Evolutionary conservation across 495 filamentous ascomycete species (phyloP).

Genomic region (Xylaria venustula): DNA sequence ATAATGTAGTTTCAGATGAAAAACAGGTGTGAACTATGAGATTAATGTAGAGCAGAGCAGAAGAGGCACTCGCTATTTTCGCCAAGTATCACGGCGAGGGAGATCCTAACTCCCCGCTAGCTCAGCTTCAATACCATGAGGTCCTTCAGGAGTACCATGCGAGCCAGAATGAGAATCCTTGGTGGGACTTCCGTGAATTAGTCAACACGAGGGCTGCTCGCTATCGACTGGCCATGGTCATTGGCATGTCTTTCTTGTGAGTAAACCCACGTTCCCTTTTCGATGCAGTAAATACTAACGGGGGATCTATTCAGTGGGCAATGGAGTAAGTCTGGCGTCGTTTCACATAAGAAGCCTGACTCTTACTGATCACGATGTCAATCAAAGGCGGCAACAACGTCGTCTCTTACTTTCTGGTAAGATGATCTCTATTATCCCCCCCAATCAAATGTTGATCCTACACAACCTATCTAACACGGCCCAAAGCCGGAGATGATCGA

Average conservation of each 20-base stretch:
- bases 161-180: constrained; percentile 59
- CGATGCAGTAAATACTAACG: background rate
- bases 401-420: constrained; percentile 43
- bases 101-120: constrained; percentile 48
- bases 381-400: constrained; percentile 41
- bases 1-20: background rate
- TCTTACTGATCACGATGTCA: background rate
- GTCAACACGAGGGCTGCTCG: constrained; percentile 51
- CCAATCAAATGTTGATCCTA: background rate
- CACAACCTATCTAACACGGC: background rate
- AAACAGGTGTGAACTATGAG: background rate
- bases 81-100: constrained; percentile 57
- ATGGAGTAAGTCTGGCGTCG: constrained; percentile 14
- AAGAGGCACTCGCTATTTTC: constrained; percentile 52
- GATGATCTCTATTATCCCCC: background rate
- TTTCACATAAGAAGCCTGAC: background rate
- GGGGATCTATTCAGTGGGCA: constrained; percentile 13
- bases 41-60: constrained; percentile 23
- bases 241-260: constrained; percentile 57
- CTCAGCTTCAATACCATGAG: constrained; percentile 60
- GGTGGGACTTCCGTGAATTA: constrained; percentile 66
- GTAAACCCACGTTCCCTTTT: constrained; percentile 2
- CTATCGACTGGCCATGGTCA: constrained; percentile 54
- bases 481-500: constrained; percentile 45
- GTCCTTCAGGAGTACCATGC: constrained; percentile 55